Base-by-base conservation (phyloP, 371 early-diverging fungal species). In the Circinella umbellata region DNA sequence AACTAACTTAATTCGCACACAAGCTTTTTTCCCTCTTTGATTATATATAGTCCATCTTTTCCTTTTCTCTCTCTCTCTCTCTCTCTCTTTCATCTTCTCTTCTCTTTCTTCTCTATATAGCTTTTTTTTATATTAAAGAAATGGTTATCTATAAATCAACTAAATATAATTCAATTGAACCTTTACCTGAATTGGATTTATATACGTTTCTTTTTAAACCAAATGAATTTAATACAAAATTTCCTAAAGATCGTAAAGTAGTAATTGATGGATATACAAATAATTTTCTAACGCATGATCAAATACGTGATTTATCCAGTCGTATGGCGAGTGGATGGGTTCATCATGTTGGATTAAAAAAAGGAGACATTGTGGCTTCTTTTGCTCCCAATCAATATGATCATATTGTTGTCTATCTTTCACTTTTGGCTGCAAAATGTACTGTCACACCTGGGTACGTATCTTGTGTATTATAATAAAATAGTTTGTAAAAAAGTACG, bases 281-380 rank as follows among this genome's bases (percentile, higher is more conserved):
- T 5, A 69, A 79, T 42, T 69, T 77, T 8, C 60, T 92, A 54
- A 89, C 95, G 5, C 91, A 88, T 73, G 82, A 78, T 20, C 83
- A 91, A 69, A 73, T 93, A 60, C 79, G 80, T 47, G 62, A 74
- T 38, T 66, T 75, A 35, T 79, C 89, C 15, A 73, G 78, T 65
- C 76, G 80, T 10, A 85, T 94, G 69, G 91, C 91, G 34, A 81
- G 85, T 11, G 93, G 92, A n/a, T 83, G 94, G 77, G 69, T 38
- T n/a, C 67, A 81, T 69, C 78, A 88, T 66, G 68, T 86, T 15
- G 80, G 81, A 5, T 75, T 92, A 49, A 75, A 86, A 65, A 77
- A 76, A 63, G 87, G 93, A 62, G 90, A 93, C 67, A 87, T 90
- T 17, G 81, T 93, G 35, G 92, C 88, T 13, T 73, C 90, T 11